Evolutionary conservation across 23 red algal species (phyloP), one percentile per base, ranked within the genome.

Genomic region (Gracilaria domingensis): DNA sequence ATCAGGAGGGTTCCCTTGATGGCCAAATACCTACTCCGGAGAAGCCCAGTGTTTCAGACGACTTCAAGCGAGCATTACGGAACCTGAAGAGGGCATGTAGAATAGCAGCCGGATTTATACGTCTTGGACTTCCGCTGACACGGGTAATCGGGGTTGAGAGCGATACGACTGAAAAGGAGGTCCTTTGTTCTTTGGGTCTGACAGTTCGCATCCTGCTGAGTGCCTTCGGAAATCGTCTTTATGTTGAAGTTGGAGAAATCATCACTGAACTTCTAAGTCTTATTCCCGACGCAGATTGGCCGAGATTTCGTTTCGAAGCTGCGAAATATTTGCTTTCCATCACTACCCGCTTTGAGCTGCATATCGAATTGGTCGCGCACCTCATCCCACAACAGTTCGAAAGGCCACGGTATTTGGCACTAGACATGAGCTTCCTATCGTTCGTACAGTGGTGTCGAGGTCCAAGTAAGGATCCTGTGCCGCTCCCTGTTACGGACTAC

Each of bases 311-410:
- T 51, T 18, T 58, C 29, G 57, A 58, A 42, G 33, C 55, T 45
- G 85, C 85, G 9, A 78, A 89, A 58, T 77, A 78, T 37, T 17
- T 89, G 33, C 53, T 89, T 66, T 77, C 48, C 18, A 37, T 77
- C 23, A 79, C 48, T 25, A 23, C 44, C 29, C 85, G 85, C 32
- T 66, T 89, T 24, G 74, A 70, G 53, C 60, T 89, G 35, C 85
- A 89, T 62, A 66, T 78, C 33, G 85, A 89, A 72, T 70, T 89
- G 32, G 85, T 89, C 12, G 60, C 85, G 61, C 53, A 77, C 75
- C 71, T 89, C 20, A 33, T 89, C n/a, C 85, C 85, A 12, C 56
- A 42, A 16, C 42, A 58, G 11, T 53, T 33, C 17, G 60, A 78
- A 38, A 39, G 85, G 28, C 8, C 85, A 7, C 74, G 70, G 50